Percentiles rank a stretch among this genome's conserved stretches.
Evolutionary conservation across 495 filamentous ascomycete species (phyloP).

Genomic region (Hypoxylon fuscum): DNA sequence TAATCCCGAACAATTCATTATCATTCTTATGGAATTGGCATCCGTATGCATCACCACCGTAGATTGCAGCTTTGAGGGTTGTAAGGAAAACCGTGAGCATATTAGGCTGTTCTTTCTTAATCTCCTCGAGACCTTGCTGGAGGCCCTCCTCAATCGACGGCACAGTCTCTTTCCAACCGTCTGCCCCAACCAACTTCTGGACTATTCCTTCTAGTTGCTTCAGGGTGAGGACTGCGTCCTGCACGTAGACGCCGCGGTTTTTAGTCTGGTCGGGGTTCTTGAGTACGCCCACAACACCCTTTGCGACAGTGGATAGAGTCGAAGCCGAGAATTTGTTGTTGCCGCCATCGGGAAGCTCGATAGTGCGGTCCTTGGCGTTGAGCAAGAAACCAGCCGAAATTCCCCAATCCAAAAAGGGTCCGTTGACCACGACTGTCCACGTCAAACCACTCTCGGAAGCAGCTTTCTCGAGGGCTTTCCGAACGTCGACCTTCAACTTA

Average conservation of each 20-base stretch:
- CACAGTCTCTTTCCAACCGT: constrained; percentile 46
- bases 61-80: constrained; percentile 46
- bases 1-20: constrained; percentile 38
- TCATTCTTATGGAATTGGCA: constrained; percentile 33
- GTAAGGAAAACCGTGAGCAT: not conserved
- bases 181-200: constrained; percentile 50
- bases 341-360: constrained; percentile 57
- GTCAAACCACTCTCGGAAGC: constrained; percentile 49
- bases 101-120: constrained; percentile 41
- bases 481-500: constrained; percentile 52
- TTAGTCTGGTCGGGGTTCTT: constrained; percentile 57
- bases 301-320: constrained; percentile 50
- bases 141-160: constrained; percentile 44
- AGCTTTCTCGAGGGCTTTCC: constrained; percentile 54
- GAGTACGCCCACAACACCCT: constrained; percentile 55
- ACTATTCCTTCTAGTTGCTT: constrained; percentile 52
- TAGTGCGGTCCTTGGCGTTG: constrained; percentile 45
- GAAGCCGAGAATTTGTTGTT: constrained; percentile 53
- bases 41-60: constrained; percentile 50
- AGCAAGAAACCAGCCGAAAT: constrained; percentile 51
- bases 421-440: constrained; percentile 56
- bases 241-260: constrained; percentile 57
- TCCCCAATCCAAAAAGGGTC: constrained; percentile 61
- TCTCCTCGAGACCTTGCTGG: constrained; percentile 42
- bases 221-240: constrained; percentile 52